Conservation (phyloP, 2,329 filamentous ascomycete genomes). For the Colletotrichum magnum region DNA sequence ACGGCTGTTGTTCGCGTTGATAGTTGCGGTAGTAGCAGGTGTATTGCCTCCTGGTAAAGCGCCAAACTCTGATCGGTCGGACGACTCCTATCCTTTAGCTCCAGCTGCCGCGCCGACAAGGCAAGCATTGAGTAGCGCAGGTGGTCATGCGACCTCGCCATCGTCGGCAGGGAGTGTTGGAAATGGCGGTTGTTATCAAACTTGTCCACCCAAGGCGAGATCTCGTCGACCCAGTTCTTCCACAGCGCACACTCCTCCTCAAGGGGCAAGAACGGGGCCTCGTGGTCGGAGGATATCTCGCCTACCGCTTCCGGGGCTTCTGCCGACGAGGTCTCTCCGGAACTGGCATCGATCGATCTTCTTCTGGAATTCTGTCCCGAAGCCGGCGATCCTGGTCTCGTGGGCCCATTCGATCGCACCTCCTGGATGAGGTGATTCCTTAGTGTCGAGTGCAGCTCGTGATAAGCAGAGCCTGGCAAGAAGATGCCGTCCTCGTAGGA, state of each 20-base stretch:
- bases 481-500: conserved; percentile 59
- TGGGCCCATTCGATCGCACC: conserved; percentile 56
- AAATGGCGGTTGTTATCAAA: conserved; percentile 69
- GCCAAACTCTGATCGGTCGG: conserved; percentile 66
- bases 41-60: conserved; percentile 69
- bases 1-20: conserved; percentile 49
- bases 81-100: conserved; percentile 59
- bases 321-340: conserved; percentile 14
- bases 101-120: conserved; percentile 68
- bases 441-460: conserved; percentile 60
- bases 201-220: conserved; percentile 67
- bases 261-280: conserved; percentile 40
- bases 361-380: conserved; percentile 19
- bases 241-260: conserved; percentile 53
- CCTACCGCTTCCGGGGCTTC: conserved; percentile 10
- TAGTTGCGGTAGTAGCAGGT: conserved; percentile 54
- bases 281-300: conserved; percentile 36
- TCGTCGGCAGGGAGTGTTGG: conserved; percentile 63
- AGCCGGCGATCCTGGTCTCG: conserved; percentile 40
- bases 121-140: conserved; percentile 67
- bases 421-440: conserved; percentile 61
- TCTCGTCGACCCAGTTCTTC: conserved; percentile 59
- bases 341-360: conserved; percentile 19
- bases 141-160: conserved; percentile 63
- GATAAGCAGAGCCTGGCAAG: conserved; percentile 61